Base-by-base conservation (phyloP, 331 rosid genomes). In the Stylosanthes scabra region DNA sequence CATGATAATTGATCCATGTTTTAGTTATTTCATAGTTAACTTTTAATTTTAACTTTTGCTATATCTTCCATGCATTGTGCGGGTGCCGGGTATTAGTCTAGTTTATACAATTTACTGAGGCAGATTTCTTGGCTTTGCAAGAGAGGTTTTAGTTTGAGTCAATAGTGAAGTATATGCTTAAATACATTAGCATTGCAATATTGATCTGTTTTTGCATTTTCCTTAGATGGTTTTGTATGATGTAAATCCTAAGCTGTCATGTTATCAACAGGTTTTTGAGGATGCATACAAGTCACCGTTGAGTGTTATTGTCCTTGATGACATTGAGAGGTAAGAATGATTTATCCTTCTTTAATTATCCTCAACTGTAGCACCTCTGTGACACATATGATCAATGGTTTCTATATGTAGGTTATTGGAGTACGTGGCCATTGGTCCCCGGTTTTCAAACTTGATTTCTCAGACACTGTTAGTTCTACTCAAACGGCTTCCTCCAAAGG, bases 271-370 rank as follows among this genome's bases (percentile, higher is more conserved):
- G 99, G 89, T 91, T 75, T 94, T 94, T 80, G 99, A 94, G 87
- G 99, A 94, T 83, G 99, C 97, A 45, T 90, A 94, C 91, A 91
- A 90, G 85, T 94, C 97, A 59, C 99, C 99, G 10, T 69, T 91
- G 90, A 94, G 99, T 85, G 90, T 94, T 58, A 86, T 94, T 64
- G 75, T 94, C 81, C 97, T 94, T n/a, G 99, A 94, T 83, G 91
- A 91, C 68, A 88, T 94, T 83, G 99, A 94, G 80, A 88, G 97
- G 99, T 90, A 71, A 61, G 44, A 28, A 70, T 69, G 50, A 63
- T 70, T 70, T 67, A 27, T 65, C 58, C 12, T 65, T 76, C 70
- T 64, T 75, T 63, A 44, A 40, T 61, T 41, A 65, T 73, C 58
- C 75, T 73, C 69, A 63, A 40, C 72, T 45, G n/a, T 16, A 44